phyloP scores from a whole-genome alignment of 2,329 filamentous ascomycete genomes.

The Cytospora paraplurivora region DNA sequence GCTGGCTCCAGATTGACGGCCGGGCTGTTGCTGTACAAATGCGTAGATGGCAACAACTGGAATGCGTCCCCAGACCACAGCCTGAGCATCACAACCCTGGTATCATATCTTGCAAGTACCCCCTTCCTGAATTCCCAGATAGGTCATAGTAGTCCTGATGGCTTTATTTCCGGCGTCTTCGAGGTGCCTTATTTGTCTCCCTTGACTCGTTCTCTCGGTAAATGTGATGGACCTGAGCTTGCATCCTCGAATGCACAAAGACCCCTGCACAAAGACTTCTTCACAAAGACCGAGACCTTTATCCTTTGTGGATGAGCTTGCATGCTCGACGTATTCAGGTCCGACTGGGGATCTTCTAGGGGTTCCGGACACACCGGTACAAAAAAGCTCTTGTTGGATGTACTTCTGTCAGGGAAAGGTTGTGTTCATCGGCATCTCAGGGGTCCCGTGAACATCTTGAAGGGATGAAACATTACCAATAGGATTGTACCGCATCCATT shows the following conservation, averaged over 20 bases:
- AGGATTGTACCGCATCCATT: slow-evolving; percentile 8
- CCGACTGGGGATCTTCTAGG: slow-evolving; percentile 14
- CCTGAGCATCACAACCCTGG: slow-evolving; percentile 17
- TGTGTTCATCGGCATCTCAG: slow-evolving; percentile 11
- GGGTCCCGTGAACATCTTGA: slow-evolving; percentile 9
- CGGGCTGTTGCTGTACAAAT: slow-evolving; percentile 23
- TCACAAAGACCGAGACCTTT: slow-evolving; percentile 18
- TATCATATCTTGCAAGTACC: slow-evolving; percentile 14
- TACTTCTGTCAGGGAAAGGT: slow-evolving; percentile 16
- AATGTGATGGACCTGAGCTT: slow-evolving; percentile 12
- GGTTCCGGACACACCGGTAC: slow-evolving; percentile 6
- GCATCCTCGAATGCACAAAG: slow-evolving; percentile 19
- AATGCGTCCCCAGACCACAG: slow-evolving; percentile 20
- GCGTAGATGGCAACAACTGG: slow-evolving; percentile 28
- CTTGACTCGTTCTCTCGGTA: slow-evolving; percentile 9
- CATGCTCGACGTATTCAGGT: neutral
- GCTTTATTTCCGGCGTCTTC: slow-evolving; percentile 10
- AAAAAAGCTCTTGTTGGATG: slow-evolving; percentile 13
- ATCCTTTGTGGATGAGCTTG: slow-evolving; percentile 20
- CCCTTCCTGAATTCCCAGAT: slow-evolving; percentile 4
- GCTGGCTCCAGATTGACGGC: slow-evolving; percentile 11
- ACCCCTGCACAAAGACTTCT: slow-evolving; percentile 20
- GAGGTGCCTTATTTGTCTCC: slow-evolving; percentile 16
- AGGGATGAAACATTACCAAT: slow-evolving; percentile 27
- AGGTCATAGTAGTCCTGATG: slow-evolving; percentile 15